These are phyloP conservation scores for Luffa acutangula DNA, from an alignment of 306 rosid species.

Conservation along the genomic window DNA sequence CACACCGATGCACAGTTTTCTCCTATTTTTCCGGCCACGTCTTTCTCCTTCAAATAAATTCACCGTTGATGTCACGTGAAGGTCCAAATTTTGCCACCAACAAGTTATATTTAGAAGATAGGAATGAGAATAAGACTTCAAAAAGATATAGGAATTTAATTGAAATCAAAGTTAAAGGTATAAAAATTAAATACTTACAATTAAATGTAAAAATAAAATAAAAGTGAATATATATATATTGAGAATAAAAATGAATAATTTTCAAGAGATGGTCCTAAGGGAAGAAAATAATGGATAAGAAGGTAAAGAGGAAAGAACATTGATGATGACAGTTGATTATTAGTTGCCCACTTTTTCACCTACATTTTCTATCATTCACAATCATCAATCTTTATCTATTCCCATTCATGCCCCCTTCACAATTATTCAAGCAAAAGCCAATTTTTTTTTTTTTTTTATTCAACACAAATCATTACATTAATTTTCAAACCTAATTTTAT, in stretches of 20 bases:
- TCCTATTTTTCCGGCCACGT: no score
- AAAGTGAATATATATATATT: no score
- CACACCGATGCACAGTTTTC: no score
- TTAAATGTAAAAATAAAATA: not conserved
- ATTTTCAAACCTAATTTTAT: not conserved
- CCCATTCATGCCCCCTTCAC: not conserved
- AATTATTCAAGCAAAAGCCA: not conserved
- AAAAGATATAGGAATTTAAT: not conserved
- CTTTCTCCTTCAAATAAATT: no score
- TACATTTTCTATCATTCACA: conserved; percentile 3
- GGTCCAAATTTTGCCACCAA: no score
- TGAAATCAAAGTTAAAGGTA: not conserved
- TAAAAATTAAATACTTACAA: not conserved
- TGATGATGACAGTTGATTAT: not conserved
- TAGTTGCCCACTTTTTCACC: conserved; percentile 7
- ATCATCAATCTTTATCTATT: not conserved
- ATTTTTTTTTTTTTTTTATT: not conserved
- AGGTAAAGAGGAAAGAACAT: not conserved
- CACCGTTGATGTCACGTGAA: no score
- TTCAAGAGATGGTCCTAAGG: not conserved
- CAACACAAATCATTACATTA: not conserved
- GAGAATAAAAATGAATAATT: not conserved
- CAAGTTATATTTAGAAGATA: not conserved
- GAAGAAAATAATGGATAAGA: not conserved
- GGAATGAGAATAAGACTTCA: not conserved